phyloP scores from a whole-genome alignment of 176 grass and related monocot genomes.

The Saccharum officinarum region DNA sequence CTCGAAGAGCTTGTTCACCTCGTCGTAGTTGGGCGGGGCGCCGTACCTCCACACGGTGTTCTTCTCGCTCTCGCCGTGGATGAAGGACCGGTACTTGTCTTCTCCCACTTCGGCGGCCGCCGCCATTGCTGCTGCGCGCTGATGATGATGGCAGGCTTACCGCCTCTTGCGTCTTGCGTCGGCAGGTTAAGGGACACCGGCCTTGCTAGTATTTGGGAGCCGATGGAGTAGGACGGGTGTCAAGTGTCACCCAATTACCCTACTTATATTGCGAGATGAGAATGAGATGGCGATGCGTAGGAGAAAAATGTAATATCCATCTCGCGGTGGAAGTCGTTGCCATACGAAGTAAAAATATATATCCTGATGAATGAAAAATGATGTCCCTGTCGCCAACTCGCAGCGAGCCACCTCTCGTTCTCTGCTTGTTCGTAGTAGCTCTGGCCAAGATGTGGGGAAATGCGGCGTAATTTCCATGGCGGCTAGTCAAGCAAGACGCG shows the following conservation, averaged over 20 bases:
- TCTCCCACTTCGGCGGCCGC: not conserved
- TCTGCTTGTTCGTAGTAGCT: not conserved
- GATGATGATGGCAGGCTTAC: too few species aligned
- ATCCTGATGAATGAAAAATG: not conserved
- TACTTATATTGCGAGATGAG: too few species aligned
- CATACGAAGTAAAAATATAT: not conserved
- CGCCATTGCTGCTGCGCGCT: constrained; percentile 20
- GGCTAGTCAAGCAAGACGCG: not conserved
- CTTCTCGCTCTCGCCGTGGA: constrained; percentile 65
- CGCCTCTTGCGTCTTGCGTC: too few species aligned
- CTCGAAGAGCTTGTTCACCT: constrained; percentile 82
- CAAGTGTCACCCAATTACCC: too few species aligned
- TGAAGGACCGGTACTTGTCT: constrained; percentile 73
- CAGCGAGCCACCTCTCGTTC: not conserved
- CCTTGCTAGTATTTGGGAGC: too few species aligned
- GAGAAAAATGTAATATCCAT: too few species aligned
- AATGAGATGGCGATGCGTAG: too few species aligned
- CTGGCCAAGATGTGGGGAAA: not conserved
- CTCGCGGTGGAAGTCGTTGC: not conserved
- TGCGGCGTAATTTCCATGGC: not conserved
- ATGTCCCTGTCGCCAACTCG: not conserved
- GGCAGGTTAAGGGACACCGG: too few species aligned
- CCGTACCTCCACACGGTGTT: constrained; percentile 65
- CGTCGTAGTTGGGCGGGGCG: constrained; percentile 67
- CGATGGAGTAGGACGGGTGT: too few species aligned